Base-by-base conservation (phyloP, 139 green algal species). In the Pseudopediastrum boryanum region DNA sequence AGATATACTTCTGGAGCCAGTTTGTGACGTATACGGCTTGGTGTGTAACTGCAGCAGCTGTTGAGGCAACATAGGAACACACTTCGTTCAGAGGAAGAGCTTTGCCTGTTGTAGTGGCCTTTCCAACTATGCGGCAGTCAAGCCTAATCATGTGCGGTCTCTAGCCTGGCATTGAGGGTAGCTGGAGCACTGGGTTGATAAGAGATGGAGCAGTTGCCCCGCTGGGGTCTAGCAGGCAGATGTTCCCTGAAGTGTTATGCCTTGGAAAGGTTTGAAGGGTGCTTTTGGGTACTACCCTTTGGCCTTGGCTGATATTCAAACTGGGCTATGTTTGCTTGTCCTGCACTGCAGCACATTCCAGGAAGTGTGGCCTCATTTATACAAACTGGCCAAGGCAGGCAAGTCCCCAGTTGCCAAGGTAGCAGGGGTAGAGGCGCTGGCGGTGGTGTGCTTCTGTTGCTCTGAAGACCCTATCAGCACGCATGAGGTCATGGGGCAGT, bases 361-460 rank as follows among this genome's bases (percentile, higher is more conserved):
- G 41, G 71, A 83, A 33, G 79, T 88, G 4, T 61, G 67, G 42
- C 61, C 84, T 0, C 72, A 88, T 31, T 74, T 95, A 48, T 81
- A 89, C 50, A 84, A 79, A 2, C 46, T 84, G 0, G 64, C 79
- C 0, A 77, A 73, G 41, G 58, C 69, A 0, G 61, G 78, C 50
- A 88, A 87, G 62, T 71, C 62, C 38, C 21, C 52, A 0, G 75
- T 58, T 3, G 48, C 61, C 25, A 81, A 73, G 19, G 76, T 52
- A 8, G 84, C 84, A 0, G 88, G 82, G 0, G 51, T 83, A 6
- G 90, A 95, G 19, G 67, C 78, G 39, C 85, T 95, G 21, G 76
- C 79, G 23, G 27, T 94, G 50, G 71, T 82, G 35, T 85, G 82
- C 52, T 95, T 94, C 46, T 78, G 93, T 2, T 75, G 71, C 7